phyloP scores from a whole-genome alignment of 352 stramenopile species.

The Aphanomyces astaci region DNA sequence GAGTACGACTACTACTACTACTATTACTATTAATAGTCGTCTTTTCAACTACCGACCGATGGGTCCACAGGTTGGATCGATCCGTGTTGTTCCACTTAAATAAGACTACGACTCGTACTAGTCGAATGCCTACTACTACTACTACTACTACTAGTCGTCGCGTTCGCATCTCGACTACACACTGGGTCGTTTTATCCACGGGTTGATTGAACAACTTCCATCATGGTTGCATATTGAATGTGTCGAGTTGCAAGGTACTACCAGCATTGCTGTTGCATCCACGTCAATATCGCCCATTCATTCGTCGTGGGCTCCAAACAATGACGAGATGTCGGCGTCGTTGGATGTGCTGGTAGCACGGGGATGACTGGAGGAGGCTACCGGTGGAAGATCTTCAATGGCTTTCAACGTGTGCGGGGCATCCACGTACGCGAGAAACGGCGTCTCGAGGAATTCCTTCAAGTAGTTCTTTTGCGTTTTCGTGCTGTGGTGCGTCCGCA shows the following conservation, averaged over 20 bases:
- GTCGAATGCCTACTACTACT: no score
- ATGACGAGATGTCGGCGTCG: neutral
- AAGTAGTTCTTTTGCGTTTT: constrained; percentile 80
- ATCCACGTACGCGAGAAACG: constrained; percentile 38
- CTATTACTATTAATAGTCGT: no score
- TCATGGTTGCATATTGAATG: no score
- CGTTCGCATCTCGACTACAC: no score
- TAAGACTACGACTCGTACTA: no score
- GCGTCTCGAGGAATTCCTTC: constrained; percentile 67
- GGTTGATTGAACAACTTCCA: no score
- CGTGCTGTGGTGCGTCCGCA: constrained; percentile 66
- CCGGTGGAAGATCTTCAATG: constrained; percentile 58
- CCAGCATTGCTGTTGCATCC: neutral
- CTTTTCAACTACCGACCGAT: no score
- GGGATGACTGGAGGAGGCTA: constrained; percentile 38
- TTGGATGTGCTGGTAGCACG: neutral
- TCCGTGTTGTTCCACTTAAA: constrained; percentile 69
- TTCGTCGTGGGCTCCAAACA: neutral
- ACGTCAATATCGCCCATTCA: neutral
- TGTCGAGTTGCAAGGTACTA: no score
- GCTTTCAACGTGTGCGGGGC: constrained; percentile 36
- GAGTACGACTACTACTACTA: no score
- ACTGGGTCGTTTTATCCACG: no score
- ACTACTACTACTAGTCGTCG: no score
- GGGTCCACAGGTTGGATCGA: no score